Evolutionary conservation across 2,329 filamentous ascomycete species (phyloP).

Genomic region (Paracamarosporium sp.): DNA sequence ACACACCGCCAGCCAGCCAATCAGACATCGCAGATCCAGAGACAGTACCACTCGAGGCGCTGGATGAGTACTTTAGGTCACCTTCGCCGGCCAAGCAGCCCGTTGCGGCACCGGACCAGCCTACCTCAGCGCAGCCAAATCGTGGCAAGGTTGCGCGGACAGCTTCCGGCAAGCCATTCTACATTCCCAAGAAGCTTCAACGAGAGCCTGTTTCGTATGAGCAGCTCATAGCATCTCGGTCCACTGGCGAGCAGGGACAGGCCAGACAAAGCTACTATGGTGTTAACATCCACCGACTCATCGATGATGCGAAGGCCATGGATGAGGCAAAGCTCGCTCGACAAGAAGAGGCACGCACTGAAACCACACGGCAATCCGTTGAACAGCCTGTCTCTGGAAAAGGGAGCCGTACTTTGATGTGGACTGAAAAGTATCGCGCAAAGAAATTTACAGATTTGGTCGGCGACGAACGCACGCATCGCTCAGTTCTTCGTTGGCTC

Average conservation of each 20-base stretch:
- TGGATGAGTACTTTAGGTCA: conserved; percentile 37
- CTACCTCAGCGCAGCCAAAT: conserved; percentile 24
- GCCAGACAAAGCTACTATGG: conserved; percentile 86
- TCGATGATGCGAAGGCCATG: conserved; percentile 73
- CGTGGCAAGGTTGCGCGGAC: conserved; percentile 45
- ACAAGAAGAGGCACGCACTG: conserved; percentile 21
- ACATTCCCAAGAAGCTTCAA: conserved; percentile 62
- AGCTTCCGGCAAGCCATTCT: conserved; percentile 64
- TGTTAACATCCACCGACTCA: conserved; percentile 84
- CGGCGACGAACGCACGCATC: conserved; percentile 92
- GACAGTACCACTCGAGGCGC: conserved; percentile 34
- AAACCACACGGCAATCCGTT: conserved; percentile 43
- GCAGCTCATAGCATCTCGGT: conserved; percentile 71
- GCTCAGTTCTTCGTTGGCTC: conserved; percentile 88
- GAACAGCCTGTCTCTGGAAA: conserved; percentile 44
- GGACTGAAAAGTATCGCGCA: conserved; percentile 98
- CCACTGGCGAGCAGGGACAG: conserved; percentile 66
- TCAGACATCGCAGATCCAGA: conserved; percentile 35
- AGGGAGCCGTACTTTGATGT: conserved; percentile 66
- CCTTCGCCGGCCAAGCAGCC: conserved; percentile 32
- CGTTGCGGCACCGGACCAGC: conserved; percentile 13
- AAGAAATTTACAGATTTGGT: conserved; percentile 90
- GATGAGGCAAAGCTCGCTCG: conserved; percentile 50
- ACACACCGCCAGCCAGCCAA: conserved; percentile 45
- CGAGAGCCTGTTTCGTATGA: conserved; percentile 64